Base-by-base conservation (phyloP, 177 flowering plant genomes). In the Vitis hybrid region DNA sequence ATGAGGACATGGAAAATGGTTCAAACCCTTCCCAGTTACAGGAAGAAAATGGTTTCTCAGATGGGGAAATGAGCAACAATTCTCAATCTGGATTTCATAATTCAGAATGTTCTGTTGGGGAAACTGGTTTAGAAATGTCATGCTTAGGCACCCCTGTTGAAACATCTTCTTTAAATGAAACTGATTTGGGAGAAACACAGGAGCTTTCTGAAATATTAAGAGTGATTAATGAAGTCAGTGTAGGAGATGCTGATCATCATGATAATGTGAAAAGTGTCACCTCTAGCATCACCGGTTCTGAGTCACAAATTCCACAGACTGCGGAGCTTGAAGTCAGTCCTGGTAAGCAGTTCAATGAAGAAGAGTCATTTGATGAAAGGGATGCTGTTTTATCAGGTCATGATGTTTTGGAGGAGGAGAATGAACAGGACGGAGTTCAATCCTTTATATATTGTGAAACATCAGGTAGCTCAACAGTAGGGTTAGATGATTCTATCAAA, bases 381-480 rank as follows among this genome's bases (percentile, higher is more conserved):
- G 56, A 54, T 64, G 60, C 9, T 64, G n/a, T 44, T 60, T 56
- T 67, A 13, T 24, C 64, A 50, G 67, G 44, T 3, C 22, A n/a
- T 62, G 44, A 10, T 54, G 64, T 63, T 64, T 56, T 64, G 18
- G 47, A 49, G 31, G 62, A 63, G 55, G 75, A 62, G 62, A 58
- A 54, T 55, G 74, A 18, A 61, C 59, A 64, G n/a, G 60, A 66
- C 24, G 60, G 50, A 51, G 69, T 60, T 61, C 59, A 75, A 24
- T 73, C 76, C 18, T 77, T 24, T 50, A 18, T 66, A 11, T 64
- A 72, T 55, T 38, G 72, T 24, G 84, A 78, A 73, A 70, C 84
- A 50, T 71, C 78, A 24, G 80, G 73, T 71, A 65, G 70, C 51
- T 77, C 71, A 3, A 70, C 51, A 49, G 44, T 66, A 15, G 74